phyloP scores from a whole-genome alignment of 23 red algal species.

The Pyropia yezoensis region DNA sequence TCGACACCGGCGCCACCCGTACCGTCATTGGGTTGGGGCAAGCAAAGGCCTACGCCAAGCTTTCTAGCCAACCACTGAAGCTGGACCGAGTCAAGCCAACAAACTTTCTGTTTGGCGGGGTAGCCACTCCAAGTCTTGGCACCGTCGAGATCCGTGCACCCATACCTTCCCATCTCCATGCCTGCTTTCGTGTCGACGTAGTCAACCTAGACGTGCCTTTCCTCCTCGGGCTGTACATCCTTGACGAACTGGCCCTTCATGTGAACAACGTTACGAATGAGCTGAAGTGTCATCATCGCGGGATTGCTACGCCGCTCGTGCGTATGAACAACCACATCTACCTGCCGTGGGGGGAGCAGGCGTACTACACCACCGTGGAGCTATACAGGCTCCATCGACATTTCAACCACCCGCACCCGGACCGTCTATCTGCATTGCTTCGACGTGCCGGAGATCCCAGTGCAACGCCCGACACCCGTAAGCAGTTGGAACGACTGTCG shows the following conservation, averaged over 20 bases:
- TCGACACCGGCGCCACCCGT: conserved; percentile 13
- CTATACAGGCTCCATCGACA: too few species aligned
- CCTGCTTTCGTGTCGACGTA: conserved; percentile 12
- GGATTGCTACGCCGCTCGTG: not conserved
- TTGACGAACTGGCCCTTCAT: conserved; percentile 5
- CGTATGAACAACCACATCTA: conserved; percentile 5
- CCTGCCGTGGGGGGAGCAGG: not conserved
- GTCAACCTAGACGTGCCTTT: conserved; percentile 8
- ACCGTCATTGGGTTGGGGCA: conserved; percentile 5
- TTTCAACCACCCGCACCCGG: too few species aligned
- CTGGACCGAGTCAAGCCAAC: not conserved
- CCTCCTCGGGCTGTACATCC: conserved; percentile 11
- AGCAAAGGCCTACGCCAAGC: not conserved
- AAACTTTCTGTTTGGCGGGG: not conserved
- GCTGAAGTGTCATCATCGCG: not conserved
- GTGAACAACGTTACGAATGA: conserved; percentile 9
- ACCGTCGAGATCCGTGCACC: conserved; percentile 2
- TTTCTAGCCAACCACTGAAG: not conserved
- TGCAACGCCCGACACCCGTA: too few species aligned
- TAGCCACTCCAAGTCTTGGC: not conserved
- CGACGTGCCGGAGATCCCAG: too few species aligned
- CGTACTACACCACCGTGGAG: conserved; percentile 3
- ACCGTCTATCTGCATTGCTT: too few species aligned
- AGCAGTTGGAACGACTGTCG: too few species aligned
- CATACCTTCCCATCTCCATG: not conserved